A percentile compares a stretch with the other conserved stretches of the same genome.
Evolutionary conservation across 2,329 filamentous ascomycete genomes (phyloP).

Genomic region (Epichloe brachyelytri): DNA sequence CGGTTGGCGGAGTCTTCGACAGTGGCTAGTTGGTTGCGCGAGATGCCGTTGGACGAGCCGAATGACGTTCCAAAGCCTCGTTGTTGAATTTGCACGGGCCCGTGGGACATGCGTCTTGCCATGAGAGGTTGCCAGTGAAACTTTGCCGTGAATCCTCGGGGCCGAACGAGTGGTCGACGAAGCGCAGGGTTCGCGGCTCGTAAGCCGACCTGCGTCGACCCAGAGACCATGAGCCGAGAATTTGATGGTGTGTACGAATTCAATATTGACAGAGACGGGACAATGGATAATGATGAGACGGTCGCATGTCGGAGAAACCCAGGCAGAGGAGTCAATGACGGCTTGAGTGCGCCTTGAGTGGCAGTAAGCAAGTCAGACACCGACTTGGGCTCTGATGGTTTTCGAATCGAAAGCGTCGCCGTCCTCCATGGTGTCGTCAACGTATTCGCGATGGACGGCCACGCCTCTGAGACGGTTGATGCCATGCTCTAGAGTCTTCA

Average conservation of each 20-base stretch:
- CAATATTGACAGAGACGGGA: neutral
- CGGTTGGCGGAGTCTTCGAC: conserved; percentile 87
- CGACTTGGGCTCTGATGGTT: conserved; percentile 4
- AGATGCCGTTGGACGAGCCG: conserved; percentile 34
- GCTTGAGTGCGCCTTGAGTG: conserved; percentile 7
- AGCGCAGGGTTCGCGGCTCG: conserved; percentile 16
- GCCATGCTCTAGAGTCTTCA: conserved; percentile 23
- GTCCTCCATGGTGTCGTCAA: conserved; percentile 22
- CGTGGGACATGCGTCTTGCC: conserved; percentile 10
- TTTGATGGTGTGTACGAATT: conserved; percentile 6
- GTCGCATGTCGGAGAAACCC: conserved; percentile 16
- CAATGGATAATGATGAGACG: neutral
- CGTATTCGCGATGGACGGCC: conserved; percentile 32
- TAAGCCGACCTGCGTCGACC: conserved; percentile 17
- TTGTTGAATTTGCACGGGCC: conserved; percentile 8
- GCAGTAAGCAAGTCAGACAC: conserved; percentile 1
- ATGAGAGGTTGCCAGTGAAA: conserved; percentile 8
- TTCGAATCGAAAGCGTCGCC: conserved; percentile 4
- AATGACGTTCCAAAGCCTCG: conserved; percentile 20
- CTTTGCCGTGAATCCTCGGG: conserved; percentile 4
- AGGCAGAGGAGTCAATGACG: conserved; percentile 11
- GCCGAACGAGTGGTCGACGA: conserved; percentile 15
- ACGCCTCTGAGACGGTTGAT: conserved; percentile 29
- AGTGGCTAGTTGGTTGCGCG: conserved; percentile 60
- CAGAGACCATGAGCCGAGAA: conserved; percentile 11